These are phyloP conservation scores for Podochytrium sp. DNA, from an alignment of 192 early-diverging fungal genomes.

Conservation along the genomic window DNA sequence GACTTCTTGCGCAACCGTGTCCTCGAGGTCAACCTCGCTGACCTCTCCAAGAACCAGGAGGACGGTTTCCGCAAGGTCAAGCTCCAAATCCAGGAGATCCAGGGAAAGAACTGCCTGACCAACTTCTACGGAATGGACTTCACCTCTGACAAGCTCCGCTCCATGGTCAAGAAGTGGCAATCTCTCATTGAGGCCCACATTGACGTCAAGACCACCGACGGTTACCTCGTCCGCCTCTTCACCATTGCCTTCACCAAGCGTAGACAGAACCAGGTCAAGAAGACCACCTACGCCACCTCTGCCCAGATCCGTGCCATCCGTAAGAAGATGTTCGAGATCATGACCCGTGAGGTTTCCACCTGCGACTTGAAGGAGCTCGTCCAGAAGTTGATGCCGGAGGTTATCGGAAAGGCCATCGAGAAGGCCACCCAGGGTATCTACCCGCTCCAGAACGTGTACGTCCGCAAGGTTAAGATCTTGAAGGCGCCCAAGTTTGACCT, in stretches of 20 bases:
- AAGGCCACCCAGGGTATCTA: slow-evolving; percentile 98
- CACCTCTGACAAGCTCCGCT: slow-evolving; percentile 99
- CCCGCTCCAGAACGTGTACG: slow-evolving; percentile 95
- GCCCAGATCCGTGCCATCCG: slow-evolving; percentile 97
- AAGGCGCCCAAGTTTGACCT: slow-evolving; percentile 97
- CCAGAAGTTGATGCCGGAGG: slow-evolving; percentile 94
- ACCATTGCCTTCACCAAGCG: slow-evolving; percentile 96
- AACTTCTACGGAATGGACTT: slow-evolving; percentile 99
- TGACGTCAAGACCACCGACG: slow-evolving; percentile 99
- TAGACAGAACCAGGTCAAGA: slow-evolving; percentile 91
- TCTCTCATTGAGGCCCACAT: slow-evolving; percentile 96
- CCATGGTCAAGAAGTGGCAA: slow-evolving; percentile 98
- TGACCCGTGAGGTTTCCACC: slow-evolving; percentile 78
- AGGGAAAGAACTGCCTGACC: slow-evolving; percentile 98
- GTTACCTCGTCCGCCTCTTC: slow-evolving; percentile 98
- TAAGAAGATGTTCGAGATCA: slow-evolving; percentile 99
- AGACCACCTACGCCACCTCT: slow-evolving; percentile 97
- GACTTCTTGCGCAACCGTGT: slow-evolving; percentile 96
- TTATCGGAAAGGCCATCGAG: slow-evolving; percentile 96
- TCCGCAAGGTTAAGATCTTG: slow-evolving; percentile 99
- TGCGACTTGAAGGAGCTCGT: slow-evolving; percentile 96
- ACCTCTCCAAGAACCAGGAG: slow-evolving; percentile 88
- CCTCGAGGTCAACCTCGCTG: slow-evolving; percentile 94
- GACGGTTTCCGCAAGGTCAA: slow-evolving; percentile 97
- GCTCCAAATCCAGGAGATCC: slow-evolving; percentile 95